These are phyloP conservation scores for Xylaria sp. DNA, from an alignment of 2,329 filamentous ascomycete genomes.

Conservation along the genomic window DNA sequence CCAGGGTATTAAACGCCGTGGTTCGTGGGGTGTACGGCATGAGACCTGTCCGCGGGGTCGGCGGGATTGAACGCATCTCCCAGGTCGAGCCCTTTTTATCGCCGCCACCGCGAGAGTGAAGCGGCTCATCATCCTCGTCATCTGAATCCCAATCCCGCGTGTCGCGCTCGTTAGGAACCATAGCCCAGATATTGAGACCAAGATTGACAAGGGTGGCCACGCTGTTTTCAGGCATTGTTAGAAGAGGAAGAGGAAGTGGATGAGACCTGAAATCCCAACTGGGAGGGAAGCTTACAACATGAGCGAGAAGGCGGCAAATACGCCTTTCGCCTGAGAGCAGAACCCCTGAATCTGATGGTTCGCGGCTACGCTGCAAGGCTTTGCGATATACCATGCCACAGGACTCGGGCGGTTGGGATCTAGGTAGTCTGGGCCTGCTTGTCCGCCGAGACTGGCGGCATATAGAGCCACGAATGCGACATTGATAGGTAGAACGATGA, in stretches of 20 bases:
- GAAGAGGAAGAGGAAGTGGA: neutral
- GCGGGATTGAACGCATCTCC: conserved; percentile 67
- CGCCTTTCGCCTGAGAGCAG: conserved; percentile 74
- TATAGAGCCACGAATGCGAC: conserved; percentile 69
- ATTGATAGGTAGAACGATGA: conserved; percentile 70
- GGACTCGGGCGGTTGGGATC: conserved; percentile 70
- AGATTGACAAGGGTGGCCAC: conserved; percentile 69
- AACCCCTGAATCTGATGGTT: conserved; percentile 63
- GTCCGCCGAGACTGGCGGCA: conserved; percentile 72
- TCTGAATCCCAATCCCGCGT: conserved; percentile 57
- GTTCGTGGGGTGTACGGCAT: conserved; percentile 72
- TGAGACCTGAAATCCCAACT: neutral
- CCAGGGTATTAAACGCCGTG: conserved; percentile 72
- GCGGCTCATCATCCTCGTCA: conserved; percentile 50
- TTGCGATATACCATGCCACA: conserved; percentile 78
- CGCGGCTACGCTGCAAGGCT: conserved; percentile 71
- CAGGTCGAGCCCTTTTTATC: conserved; percentile 59
- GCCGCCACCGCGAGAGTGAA: conserved; percentile 43
- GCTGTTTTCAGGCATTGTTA: conserved; percentile 52
- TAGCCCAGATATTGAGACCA: conserved; percentile 66
- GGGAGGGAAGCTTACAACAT: conserved; percentile 68
- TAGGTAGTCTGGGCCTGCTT: conserved; percentile 77
- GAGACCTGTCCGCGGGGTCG: conserved; percentile 48
- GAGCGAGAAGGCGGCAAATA: conserved; percentile 71
- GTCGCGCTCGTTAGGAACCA: conserved; percentile 66